Evolutionary conservation across 192 early-diverging fungal species (phyloP).

Genomic region (Coemansia reversa): DNA sequence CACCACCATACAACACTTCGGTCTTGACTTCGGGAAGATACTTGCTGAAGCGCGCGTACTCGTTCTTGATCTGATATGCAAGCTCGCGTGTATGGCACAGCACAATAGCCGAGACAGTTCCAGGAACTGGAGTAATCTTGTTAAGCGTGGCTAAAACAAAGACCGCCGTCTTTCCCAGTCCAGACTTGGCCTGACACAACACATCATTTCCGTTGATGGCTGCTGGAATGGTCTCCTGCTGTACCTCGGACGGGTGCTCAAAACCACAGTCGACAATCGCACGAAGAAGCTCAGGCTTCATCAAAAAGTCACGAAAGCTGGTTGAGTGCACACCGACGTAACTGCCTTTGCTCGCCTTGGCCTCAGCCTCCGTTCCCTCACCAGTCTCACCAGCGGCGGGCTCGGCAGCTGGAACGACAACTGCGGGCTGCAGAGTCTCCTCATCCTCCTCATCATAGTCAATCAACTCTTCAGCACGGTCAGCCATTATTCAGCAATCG

Average conservation of each 20-base stretch:
- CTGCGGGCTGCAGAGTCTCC: slow-evolving; percentile 56
- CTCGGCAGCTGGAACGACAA: slow-evolving; percentile 46
- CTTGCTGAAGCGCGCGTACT: slow-evolving; percentile 94
- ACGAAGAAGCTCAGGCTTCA: slow-evolving; percentile 93
- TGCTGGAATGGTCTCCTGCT: slow-evolving; percentile 98
- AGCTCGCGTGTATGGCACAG: slow-evolving; percentile 98
- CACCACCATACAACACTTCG: slow-evolving; percentile 92
- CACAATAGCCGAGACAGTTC: slow-evolving; percentile 84
- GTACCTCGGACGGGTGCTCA: slow-evolving; percentile 98
- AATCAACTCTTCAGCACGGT: slow-evolving; percentile 88
- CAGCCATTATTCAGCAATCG: slow-evolving; percentile 47
- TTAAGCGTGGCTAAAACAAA: slow-evolving; percentile 95
- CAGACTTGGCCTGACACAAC: slow-evolving; percentile 96
- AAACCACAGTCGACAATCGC: slow-evolving; percentile 99
- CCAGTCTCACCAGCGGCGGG: slow-evolving; percentile 25
- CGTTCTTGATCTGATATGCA: slow-evolving; percentile 97
- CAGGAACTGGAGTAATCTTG: slow-evolving; percentile 82
- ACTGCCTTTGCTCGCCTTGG: slow-evolving; percentile 93
- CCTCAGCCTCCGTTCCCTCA: slow-evolving; percentile 53
- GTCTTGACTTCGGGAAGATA: slow-evolving; percentile 92
- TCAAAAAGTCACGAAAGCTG: slow-evolving; percentile 95
- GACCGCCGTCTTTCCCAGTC: slow-evolving; percentile 99
- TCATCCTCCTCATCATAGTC: slow-evolving; percentile 98
- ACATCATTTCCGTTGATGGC: slow-evolving; percentile 97
- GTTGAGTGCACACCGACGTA: slow-evolving; percentile 99